Base-by-base conservation (phyloP, 768 basidiomycete genomes). In the Phylloporus scabripes region DNA sequence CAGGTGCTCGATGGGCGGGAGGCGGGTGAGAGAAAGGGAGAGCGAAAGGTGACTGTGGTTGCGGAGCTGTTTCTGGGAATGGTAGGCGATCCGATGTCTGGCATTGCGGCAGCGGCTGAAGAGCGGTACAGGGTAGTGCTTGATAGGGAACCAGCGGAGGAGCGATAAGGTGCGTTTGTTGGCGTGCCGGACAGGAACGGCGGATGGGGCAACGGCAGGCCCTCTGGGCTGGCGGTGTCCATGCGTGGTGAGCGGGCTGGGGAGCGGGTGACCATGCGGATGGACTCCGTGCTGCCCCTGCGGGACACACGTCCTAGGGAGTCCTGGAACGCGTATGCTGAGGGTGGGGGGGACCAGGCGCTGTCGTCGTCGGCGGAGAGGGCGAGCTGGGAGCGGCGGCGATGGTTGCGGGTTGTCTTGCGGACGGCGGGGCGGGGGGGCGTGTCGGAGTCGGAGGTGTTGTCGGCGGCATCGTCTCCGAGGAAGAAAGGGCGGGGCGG, bases 11-110 rank as follows among this genome's bases (percentile, higher is more conserved):
- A 67, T 0, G 83, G 83, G n/a, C 85, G 75, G 1, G 81, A 83
- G 1, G 83, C 75, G 0, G 85, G 86, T 4, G 82, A 77, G 46
- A 86, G 77, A 69, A 86, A 86, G 1, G 85, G 82, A 0, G 78
- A 70, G 21, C 85, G 79, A 71, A 88, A 87, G 12, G 50, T 58
- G 9, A 66, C 53, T 5, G 73, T 75, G 33, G 74, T 75, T 1
- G 72, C 66, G 18, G 71, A 74, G 46, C 63, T 60, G 24, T 59
- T 65, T 26, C 79, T 63, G 12, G 80, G 78, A 42, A 77, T 52
- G 5, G 42, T 10, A 24, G 56, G 42, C 2, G 50, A 15, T 9
- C 46, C 38, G 0, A 9, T 20, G 7, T 64, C 63, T 1, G 56
- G 7, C 1, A 63, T 42, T 21, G 45, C 54, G 0, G 64, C 56